Conservation (phyloP, 2,329 filamentous ascomycete genomes). For the Microcyclospora pomicola region DNA sequence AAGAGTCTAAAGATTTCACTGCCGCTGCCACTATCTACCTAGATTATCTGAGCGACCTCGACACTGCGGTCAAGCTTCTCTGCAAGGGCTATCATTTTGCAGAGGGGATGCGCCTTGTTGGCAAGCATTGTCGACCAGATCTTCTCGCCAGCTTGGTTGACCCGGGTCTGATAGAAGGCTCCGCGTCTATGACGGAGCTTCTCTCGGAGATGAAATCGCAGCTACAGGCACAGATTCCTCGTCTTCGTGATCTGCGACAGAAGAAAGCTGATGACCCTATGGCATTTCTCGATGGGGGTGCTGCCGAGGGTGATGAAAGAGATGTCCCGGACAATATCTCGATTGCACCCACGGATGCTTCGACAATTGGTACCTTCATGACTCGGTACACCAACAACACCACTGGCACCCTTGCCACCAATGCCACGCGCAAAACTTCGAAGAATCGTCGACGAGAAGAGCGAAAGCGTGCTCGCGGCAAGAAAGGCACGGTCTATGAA, state of each 20-base stretch:
- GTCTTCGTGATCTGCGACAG: constrained; percentile 65
- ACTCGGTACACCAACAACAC: constrained; percentile 76
- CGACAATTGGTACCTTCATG: constrained; percentile 71
- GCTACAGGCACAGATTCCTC: constrained; percentile 69
- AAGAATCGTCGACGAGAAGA: constrained; percentile 86
- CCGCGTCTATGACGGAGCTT: constrained; percentile 74
- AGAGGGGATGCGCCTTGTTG: constrained; percentile 70
- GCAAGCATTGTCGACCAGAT: constrained; percentile 43
- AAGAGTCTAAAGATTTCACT: constrained; percentile 71
- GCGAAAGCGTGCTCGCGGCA: constrained; percentile 82
- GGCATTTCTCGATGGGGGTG: constrained; percentile 69
- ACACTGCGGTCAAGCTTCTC: constrained; percentile 57
- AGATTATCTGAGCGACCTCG: constrained; percentile 64
- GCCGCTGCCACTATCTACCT: constrained; percentile 66
- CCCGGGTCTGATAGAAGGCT: constrained; percentile 62
- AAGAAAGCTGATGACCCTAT: constrained; percentile 76
- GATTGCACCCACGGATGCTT: constrained; percentile 70
- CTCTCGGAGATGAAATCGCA: constrained; percentile 86
- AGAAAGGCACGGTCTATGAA: constrained; percentile 95
- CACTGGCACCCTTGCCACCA: constrained; percentile 55
- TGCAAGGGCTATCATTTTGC: constrained; percentile 81
- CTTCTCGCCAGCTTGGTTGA: constrained; percentile 62
- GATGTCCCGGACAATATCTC: constrained; percentile 89
- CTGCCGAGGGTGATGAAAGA: constrained; percentile 30
- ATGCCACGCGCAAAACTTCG: constrained; percentile 62